Conservation (phyloP, 1,284 basidiomycete genomes). For the Trametes hirsuta region DNA sequence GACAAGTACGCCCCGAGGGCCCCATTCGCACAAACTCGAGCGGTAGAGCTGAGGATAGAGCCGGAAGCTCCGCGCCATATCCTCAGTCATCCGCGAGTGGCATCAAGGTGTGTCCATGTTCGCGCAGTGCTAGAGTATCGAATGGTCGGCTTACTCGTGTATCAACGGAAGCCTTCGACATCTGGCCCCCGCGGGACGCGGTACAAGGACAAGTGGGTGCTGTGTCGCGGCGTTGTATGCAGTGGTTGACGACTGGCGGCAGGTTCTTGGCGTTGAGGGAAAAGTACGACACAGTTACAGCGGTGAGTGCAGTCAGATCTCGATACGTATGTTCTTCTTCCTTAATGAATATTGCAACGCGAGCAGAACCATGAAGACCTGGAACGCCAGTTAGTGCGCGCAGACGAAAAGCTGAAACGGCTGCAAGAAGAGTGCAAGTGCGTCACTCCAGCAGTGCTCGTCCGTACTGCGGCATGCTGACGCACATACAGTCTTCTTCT, state of each 20-base stretch:
- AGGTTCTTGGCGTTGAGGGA: constrained; percentile 58
- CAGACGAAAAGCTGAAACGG: constrained; percentile 52
- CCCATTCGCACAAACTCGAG: constrained; percentile 7
- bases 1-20: constrained; percentile 1
- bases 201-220: constrained; percentile 36
- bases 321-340: too few relatives aligned
- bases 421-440: constrained; percentile 65
- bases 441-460: constrained; percentile 23
- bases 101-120: background rate
- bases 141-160: too few relatives aligned
- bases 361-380: constrained; percentile 47
- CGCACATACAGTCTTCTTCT: constrained; percentile 30
- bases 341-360: background rate
- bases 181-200: constrained; percentile 23
- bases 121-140: background rate
- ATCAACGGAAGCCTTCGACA: constrained; percentile 4
- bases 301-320: constrained; percentile 38
- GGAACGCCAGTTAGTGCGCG: constrained; percentile 48
- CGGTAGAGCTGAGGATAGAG: constrained; percentile 2
- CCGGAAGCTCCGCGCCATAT: constrained; percentile 5
- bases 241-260: background rate
- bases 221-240: background rate
- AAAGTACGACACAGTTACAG: constrained; percentile 54
- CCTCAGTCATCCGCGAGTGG: background rate
- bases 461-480: background rate